Base-by-base conservation (phyloP, 2,329 filamentous ascomycete genomes). In the Paraconiothyrium brasiliense region DNA sequence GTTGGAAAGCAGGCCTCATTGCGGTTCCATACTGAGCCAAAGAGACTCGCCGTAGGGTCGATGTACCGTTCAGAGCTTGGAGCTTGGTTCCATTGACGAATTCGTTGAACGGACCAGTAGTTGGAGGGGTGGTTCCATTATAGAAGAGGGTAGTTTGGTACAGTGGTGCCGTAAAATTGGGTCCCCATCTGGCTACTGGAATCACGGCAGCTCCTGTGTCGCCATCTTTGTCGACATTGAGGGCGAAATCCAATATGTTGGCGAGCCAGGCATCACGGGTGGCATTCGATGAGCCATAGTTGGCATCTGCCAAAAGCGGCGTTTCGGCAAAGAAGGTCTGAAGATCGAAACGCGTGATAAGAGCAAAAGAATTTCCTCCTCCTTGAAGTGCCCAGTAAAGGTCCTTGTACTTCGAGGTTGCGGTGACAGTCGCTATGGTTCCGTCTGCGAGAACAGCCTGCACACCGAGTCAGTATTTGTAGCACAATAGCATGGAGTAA, bases 301-400 rank as follows among this genome's bases (percentile, higher is more conserved):
- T 47, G 6, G 65, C 66, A 30, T 70, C 66, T 22, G 66, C 69
- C 24, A 54, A 55, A 20, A 67, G 65, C 10, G 66, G 34, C n/a
- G 57, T 58, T 13, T 43, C 54, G 20, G 54, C 55, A 2, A 54
- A 52, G 44, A 63, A 64, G 11, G 67, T 69, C 24, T 65, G 60
- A 3, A 65, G 47, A 14, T 66, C 59, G 54, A 70, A 68, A 20
- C 61, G 62, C 3, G 66, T 70, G 16, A 70, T 56, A 8, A 70
- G 13, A n/a, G 60, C 66, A 48, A 70, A 70, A 14, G 61, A 65
- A 55, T 68, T 70, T n/a, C 65, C 66, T 13, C 68, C 68, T 13
- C 73, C 73, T 14, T 64, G 59, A n/a, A 76, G 65, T 1, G 72
- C 73, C 72, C 73, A 76, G 58, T 70, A 74, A 4, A 76, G 66